Evolutionary conservation across 345 rosid genomes (phyloP).

Genomic region (Lepidium aucheri): DNA sequence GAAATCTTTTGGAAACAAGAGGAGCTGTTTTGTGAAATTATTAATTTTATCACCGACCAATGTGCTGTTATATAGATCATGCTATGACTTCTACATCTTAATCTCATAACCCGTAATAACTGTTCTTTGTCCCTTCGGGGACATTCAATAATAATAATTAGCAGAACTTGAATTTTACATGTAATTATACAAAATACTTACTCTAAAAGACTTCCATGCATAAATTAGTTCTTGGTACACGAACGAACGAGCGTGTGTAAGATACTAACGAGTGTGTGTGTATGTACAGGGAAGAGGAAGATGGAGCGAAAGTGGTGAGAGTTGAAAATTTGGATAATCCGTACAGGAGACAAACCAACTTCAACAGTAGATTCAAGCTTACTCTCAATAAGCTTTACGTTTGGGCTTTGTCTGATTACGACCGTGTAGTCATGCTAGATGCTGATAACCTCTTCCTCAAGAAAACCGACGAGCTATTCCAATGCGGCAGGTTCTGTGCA

Average conservation of each 20-base stretch:
- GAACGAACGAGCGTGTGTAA: not conserved
- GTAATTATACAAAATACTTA: not conserved
- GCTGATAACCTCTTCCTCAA: slow-evolving; percentile 81
- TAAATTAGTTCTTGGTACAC: slow-evolving; percentile 4
- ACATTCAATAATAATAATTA: not conserved
- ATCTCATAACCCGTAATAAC: not conserved
- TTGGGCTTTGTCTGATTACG: slow-evolving; percentile 83
- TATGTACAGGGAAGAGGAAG: slow-evolving; percentile 65
- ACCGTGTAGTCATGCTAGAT: slow-evolving; percentile 90
- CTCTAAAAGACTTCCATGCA: not conserved
- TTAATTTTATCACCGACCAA: not conserved
- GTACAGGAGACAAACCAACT: slow-evolving; percentile 50
- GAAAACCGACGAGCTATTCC: slow-evolving; percentile 91
- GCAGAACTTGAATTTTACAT: not conserved
- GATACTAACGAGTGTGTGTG: not conserved
- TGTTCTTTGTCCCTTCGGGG: not conserved
- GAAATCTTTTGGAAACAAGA: not conserved
- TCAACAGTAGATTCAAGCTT: slow-evolving; percentile 70
- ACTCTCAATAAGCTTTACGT: slow-evolving; percentile 91
- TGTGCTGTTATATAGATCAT: slow-evolving; percentile 4
- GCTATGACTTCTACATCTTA: not conserved
- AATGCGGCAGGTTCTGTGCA: slow-evolving; percentile 91
- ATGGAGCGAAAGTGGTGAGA: slow-evolving; percentile 82
- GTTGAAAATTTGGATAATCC: slow-evolving; percentile 89
- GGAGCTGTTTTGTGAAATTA: not conserved